Evolutionary conservation across 1,284 basidiomycete genomes (phyloP).

Genomic region (Omphalotus olearius): DNA sequence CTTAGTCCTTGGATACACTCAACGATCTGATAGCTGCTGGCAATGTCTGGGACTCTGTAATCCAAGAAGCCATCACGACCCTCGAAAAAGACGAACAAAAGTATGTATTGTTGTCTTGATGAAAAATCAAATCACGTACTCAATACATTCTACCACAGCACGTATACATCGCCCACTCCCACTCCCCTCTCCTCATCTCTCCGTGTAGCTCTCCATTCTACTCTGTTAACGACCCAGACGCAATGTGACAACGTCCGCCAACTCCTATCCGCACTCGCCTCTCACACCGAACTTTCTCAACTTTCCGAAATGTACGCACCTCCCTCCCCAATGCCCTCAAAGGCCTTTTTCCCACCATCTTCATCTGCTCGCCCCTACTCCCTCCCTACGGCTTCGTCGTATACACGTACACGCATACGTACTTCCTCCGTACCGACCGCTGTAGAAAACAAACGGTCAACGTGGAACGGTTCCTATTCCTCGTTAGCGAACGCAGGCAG

Average conservation of each 20-base stretch:
- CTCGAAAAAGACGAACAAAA: conserved; percentile 67
- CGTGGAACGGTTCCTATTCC: conserved; percentile 68
- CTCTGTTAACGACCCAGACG: conserved; percentile 66
- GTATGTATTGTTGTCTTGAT: conserved; percentile 30
- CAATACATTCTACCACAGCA: conserved; percentile 5
- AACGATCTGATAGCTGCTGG: conserved; percentile 63
- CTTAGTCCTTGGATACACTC: conserved; percentile 57
- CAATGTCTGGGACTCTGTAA: conserved; percentile 64
- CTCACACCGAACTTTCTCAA: conserved; percentile 62
- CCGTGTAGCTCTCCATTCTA: conserved; percentile 65
- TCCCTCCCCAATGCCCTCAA: conserved; percentile 43
- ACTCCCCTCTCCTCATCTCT: conserved; percentile 54
- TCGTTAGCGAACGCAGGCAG: conserved; percentile 42
- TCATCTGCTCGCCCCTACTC: conserved; percentile 34
- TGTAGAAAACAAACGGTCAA: conserved; percentile 52
- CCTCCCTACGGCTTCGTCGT: conserved; percentile 28
- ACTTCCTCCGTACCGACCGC: conserved; percentile 23
- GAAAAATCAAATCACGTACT: conserved; percentile 14
- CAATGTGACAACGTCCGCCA: conserved; percentile 79
- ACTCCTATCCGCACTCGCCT: conserved; percentile 68
- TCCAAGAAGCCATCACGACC: conserved; percentile 59
- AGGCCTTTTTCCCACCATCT: conserved; percentile 23
- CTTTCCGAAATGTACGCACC: conserved; percentile 83
- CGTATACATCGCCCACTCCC: conserved; percentile 35
- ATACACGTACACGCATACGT: conserved; percentile 20